Percentiles rank a stretch among this genome's conserved stretches.
These are phyloP conservation scores for Brassica rapa DNA, from an alignment of 345 rosid genomes.

Conservation along the genomic window DNA sequence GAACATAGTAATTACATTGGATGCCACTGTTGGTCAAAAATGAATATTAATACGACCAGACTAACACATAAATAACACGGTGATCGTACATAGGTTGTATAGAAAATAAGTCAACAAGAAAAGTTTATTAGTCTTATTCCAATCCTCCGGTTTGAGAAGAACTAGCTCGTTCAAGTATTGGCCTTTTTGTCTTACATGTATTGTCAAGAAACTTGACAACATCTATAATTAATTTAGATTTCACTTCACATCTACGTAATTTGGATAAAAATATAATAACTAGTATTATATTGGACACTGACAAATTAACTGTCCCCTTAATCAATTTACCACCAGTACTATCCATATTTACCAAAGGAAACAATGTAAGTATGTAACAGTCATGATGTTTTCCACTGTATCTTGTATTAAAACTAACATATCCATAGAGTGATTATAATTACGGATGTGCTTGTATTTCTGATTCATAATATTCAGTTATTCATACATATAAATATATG, in stretches of 20 bases:
- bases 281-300: background rate
- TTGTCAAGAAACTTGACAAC: background rate
- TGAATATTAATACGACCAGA: background rate
- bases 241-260: background rate
- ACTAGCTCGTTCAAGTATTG: background rate
- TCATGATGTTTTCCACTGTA: conserved; percentile 33
- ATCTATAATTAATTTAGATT: background rate
- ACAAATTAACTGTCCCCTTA: background rate
- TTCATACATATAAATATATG: background rate
- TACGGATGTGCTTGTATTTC: conserved; percentile 15
- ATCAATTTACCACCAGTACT: background rate
- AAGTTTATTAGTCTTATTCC: background rate
- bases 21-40: background rate
- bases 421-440: conserved; percentile 33
- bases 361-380: background rate
- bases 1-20: background rate
- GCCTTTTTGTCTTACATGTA: background rate
- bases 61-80: background rate
- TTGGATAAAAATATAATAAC: background rate
- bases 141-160: background rate
- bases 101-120: background rate
- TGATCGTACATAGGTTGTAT: background rate
- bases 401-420: conserved; percentile 31
- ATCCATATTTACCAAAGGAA: background rate
- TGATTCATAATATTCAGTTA: conserved; percentile 7